phyloP scores from a whole-genome alignment of 345 rosid genomes.

The Acer yangbiense region DNA sequence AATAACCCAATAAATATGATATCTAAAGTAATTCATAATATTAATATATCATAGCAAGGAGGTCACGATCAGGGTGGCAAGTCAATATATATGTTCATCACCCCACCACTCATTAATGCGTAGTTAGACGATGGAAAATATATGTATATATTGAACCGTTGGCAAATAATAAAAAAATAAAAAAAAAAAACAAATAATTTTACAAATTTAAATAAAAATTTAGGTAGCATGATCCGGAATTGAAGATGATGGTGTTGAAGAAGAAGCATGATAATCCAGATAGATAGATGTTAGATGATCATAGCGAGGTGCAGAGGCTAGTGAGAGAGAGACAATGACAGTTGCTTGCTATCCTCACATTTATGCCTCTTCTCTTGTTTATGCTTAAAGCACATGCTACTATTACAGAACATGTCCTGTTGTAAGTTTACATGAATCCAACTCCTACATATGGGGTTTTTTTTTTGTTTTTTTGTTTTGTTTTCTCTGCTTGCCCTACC shows the following conservation, averaged over 20 bases:
- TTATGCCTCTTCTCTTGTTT: constrained; percentile 26
- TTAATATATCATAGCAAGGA: too few species aligned
- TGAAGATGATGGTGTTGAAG: neutral
- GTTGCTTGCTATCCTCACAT: constrained; percentile 39
- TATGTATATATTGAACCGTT: too few species aligned
- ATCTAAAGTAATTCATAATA: too few species aligned
- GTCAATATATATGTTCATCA: too few species aligned
- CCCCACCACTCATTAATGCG: too few species aligned
- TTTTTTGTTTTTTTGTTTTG: neutral
- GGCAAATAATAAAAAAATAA: too few species aligned
- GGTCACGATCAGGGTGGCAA: too few species aligned
- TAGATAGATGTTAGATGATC: neutral
- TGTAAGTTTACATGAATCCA: constrained; percentile 36
- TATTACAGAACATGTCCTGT: constrained; percentile 48
- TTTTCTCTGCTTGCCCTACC: too few species aligned
- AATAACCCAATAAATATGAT: neutral
- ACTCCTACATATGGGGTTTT: constrained; percentile 9
- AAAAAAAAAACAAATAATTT: too few species aligned
- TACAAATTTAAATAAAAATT: too few species aligned
- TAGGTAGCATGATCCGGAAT: too few species aligned
- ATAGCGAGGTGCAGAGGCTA: constrained; percentile 4
- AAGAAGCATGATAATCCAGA: constrained; percentile 25
- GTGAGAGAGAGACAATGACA: constrained; percentile 42
- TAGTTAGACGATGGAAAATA: too few species aligned
- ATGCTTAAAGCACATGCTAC: constrained; percentile 40